Evolutionary conservation across 768 basidiomycete genomes (phyloP).

Genomic region (Neoboletus subvelutipes): DNA sequence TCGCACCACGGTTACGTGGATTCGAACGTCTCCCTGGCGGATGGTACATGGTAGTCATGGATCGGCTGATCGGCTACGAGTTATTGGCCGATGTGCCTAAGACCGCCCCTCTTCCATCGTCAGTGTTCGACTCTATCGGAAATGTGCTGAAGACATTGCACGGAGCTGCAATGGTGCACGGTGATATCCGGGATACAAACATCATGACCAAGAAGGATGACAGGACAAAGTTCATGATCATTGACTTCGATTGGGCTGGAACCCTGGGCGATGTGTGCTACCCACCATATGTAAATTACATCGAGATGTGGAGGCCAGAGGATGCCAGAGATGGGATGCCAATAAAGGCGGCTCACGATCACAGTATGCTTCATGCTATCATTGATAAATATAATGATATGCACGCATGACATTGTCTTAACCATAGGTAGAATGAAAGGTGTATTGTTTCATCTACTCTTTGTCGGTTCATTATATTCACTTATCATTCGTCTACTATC

Average conservation of each 20-base stretch:
- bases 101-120: rapidly evolving
- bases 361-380: too few species aligned
- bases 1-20: background rate
- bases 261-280: too few species aligned
- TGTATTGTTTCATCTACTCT: too few species aligned
- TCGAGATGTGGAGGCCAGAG: too few species aligned
- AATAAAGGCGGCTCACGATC: too few species aligned
- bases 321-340: too few species aligned
- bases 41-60: background rate
- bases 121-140: rapidly evolving
- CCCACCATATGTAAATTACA: too few species aligned
- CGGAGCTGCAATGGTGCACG: background rate
- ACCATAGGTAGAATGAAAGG: too few species aligned
- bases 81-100: background rate
- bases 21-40: background rate
- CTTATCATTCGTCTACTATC: too few species aligned
- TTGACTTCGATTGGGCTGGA: background rate
- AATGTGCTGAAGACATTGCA: background rate
- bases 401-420: too few species aligned
- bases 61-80: background rate
- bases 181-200: background rate
- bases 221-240: background rate
- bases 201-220: background rate
- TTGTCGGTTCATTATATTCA: too few species aligned
- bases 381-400: too few species aligned